A percentile compares a stretch with the other conserved stretches of the same genome.
Conservation (phyloP, 2,329 filamentous ascomycete genomes). For the Coniochaeta sp. region DNA sequence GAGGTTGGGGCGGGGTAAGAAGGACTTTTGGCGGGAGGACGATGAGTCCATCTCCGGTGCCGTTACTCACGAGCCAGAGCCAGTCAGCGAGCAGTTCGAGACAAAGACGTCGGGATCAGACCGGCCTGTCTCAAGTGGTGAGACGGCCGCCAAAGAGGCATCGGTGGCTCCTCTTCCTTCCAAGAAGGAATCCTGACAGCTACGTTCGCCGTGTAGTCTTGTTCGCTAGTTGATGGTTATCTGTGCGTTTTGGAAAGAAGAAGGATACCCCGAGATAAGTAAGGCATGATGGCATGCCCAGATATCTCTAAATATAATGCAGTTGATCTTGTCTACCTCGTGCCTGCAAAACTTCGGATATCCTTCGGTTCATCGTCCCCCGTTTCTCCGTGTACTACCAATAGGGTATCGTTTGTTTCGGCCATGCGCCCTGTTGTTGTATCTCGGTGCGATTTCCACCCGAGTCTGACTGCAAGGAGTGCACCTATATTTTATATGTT, state of each 20-base stretch:
- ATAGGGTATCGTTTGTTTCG: no score
- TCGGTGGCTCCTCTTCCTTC: conserved; percentile 44
- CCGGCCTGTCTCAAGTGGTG: conserved; percentile 8
- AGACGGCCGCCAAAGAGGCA: background rate
- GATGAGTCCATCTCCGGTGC: conserved; percentile 11
- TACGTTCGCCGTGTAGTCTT: conserved; percentile 40
- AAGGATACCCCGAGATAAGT: background rate
- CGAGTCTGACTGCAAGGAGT: no score
- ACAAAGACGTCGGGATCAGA: conserved; percentile 16
- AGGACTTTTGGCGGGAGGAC: conserved; percentile 60
- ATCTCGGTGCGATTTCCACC: no score
- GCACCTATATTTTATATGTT: no score
- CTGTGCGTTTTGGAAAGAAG: background rate
- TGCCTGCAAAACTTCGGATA: no score
- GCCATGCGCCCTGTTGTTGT: no score
- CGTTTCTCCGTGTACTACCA: no score
- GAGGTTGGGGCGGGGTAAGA: conserved; percentile 59
- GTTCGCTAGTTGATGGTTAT: background rate
- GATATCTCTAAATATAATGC: no score
- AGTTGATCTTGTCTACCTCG: no score
- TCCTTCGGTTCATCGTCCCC: no score
- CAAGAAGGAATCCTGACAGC: background rate
- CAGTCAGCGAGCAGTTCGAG: conserved; percentile 5
- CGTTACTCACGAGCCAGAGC: conserved; percentile 47
- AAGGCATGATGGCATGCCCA: no score